Evolutionary conservation across 208 protist species (phyloP), one percentile per base, ranked within the genome.

Genomic region (Leishmania lainsoni): DNA sequence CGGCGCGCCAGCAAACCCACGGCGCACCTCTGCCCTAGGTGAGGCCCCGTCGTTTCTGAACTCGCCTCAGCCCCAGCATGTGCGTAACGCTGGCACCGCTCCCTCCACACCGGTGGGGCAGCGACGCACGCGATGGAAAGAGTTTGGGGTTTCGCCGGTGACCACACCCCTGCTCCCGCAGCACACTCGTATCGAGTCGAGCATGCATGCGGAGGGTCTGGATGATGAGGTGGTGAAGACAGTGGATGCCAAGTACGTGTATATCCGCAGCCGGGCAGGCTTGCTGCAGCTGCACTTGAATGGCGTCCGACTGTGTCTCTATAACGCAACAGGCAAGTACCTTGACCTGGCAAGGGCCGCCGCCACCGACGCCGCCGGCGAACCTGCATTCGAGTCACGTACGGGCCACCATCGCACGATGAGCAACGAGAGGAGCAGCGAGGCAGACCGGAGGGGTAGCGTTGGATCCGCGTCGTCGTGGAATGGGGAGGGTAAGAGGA

Each of bases 271-370:
- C 49, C 79, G 81, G n/a, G 84, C 87, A 3, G 93, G 94, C 6
- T 86, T 89, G 35, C 79, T 91, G 58, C 90, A 91, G 72, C 70
- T 98, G 20, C 95, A 98, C 85, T 78, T 98, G 2, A 98, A 98
- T 78, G 95, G 95, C 45, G 85, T 96, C 85, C 86, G 89, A 1
- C 45, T 96, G 6, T 93, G 88, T 66, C 63, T 98, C 3, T 98
- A 92, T 83, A 97, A 97, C 81, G 92, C 94, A 16, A 96, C 94
- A 0, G 87, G 90, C 39, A 96, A 94, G 79, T 97, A 97, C 74
- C 61, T 81, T 20, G 92, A 95, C 59, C 63, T 94, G 16, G 83
- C 81, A 10, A 78, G 75, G 45, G 77, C 74, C 35, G 72, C 71
- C 1, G 56, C 77, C 48, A 54, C 69, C 35, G 61, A 5, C 45